phyloP scores from a whole-genome alignment of 2,329 filamentous ascomycete genomes.

The Claviceps maximensis region DNA sequence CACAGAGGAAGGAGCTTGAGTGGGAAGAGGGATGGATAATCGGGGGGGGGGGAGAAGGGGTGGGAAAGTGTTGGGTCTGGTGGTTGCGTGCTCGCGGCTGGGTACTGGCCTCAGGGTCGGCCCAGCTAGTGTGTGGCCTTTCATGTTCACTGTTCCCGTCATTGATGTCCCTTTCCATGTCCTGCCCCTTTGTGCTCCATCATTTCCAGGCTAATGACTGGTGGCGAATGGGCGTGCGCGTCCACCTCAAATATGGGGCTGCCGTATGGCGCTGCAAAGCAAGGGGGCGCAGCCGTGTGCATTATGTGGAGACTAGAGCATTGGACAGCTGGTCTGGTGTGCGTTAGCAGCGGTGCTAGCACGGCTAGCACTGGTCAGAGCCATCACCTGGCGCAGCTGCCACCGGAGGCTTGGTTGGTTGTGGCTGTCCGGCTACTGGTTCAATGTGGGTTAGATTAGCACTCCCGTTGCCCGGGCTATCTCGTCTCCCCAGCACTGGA shows the following conservation, averaged over 20 bases:
- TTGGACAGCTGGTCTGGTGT: no score
- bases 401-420: neutral
- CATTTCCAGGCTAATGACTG: neutral
- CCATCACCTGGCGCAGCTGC: neutral
- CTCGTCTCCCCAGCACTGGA: neutral
- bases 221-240: neutral
- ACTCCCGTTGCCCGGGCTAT: neutral
- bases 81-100: conserved; percentile 1
- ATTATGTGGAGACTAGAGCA: no score
- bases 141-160: neutral
- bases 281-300: neutral
- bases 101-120: conserved; percentile 2
- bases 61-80: conserved; percentile 9
- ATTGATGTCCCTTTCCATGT: neutral
- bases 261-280: neutral
- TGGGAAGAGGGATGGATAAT: conserved; percentile 10
- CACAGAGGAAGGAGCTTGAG: conserved; percentile 16
- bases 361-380: neutral
- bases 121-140: neutral
- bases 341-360: no score
- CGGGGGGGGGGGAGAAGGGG: conserved; percentile 10
- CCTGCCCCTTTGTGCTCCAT: neutral
- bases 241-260: neutral
- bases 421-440: neutral
- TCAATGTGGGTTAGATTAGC: neutral